Evolutionary conservation across 2,329 filamentous ascomycete genomes (phyloP).

Genomic region (Pestalotiopsis sp.): DNA sequence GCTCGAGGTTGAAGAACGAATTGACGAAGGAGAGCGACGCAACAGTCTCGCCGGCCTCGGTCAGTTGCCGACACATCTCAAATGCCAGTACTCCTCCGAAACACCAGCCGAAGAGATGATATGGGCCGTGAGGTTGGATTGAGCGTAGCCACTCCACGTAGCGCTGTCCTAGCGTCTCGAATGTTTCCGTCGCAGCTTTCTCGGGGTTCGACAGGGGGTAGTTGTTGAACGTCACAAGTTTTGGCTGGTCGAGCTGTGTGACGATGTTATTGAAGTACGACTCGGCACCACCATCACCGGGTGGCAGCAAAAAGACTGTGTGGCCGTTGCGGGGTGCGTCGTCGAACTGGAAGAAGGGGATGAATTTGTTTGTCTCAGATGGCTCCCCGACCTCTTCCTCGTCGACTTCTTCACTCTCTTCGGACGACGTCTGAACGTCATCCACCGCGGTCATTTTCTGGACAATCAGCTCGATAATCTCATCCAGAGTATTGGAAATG

Average conservation of each 20-base stretch:
- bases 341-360: background rate
- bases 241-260: background rate
- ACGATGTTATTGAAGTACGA: slow-evolving; percentile 1
- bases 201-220: background rate
- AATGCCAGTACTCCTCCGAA: background rate
- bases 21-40: background rate
- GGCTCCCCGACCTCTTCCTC: background rate
- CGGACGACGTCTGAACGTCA: background rate
- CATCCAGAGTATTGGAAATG: background rate
- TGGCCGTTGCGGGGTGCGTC: background rate
- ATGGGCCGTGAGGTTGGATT: background rate
- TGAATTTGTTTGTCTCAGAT: background rate
- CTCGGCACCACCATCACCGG: background rate
- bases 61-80: background rate
- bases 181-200: background rate
- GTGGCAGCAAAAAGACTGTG: background rate
- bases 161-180: background rate
- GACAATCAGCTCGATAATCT: background rate
- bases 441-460: background rate
- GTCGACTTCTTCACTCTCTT: background rate
- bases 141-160: background rate
- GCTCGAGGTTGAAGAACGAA: background rate
- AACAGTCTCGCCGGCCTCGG: background rate
- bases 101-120: background rate
- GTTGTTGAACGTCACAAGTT: background rate